Evolutionary conservation across 768 basidiomycete species (phyloP), one percentile per base, ranked within the genome.

Genomic region (Kwoniella newhampshirensis): DNA sequence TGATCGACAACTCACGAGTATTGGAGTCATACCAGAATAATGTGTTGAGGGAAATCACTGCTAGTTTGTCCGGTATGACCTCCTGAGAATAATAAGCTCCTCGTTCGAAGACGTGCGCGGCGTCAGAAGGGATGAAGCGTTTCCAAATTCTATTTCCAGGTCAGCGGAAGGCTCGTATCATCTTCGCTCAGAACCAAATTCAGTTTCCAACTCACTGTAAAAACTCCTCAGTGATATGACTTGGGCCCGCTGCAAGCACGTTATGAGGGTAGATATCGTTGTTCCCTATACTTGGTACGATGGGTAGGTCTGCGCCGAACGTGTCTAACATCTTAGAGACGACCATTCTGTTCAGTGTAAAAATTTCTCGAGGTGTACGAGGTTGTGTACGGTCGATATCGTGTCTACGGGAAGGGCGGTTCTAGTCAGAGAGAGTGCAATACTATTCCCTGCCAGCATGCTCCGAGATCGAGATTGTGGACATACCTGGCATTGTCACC

Each of bases 11-110:
- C 79, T 56, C 51, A 87, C 89, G 86, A 79, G 88, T 88, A 76
- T 92, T 92, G 13, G 87, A 85, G 73, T 89, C 87, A 75, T 87
- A 93, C 78, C 89, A 92, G 77, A 89, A 93, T 78, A 93, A 82
- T 0, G 91, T 91, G 75, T 92, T 96, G 49, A 93, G 79, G 63
- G 86, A 87, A 69, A 96, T 85, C 46, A 86, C 87, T 11, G 88
- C 89, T 36, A 92, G 66, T 54, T 83, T 68, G 60, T 85, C 81
- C 0, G 88, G 86, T 27, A 93, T 83, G 39, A 93, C 86, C 66
- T 92, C 90, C 35, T 82, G 79, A 2, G 87, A 81, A 67, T 81
- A 93, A 77, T 93, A 93, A 18, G 86, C 89, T n/a, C 91, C 91
- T 30, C 88, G 81, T 60, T 87, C 86, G 75, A 94, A 92, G 20